phyloP scores from a whole-genome alignment of 2,329 filamentous ascomycete species.

The Aureobasidium subglaciale region DNA sequence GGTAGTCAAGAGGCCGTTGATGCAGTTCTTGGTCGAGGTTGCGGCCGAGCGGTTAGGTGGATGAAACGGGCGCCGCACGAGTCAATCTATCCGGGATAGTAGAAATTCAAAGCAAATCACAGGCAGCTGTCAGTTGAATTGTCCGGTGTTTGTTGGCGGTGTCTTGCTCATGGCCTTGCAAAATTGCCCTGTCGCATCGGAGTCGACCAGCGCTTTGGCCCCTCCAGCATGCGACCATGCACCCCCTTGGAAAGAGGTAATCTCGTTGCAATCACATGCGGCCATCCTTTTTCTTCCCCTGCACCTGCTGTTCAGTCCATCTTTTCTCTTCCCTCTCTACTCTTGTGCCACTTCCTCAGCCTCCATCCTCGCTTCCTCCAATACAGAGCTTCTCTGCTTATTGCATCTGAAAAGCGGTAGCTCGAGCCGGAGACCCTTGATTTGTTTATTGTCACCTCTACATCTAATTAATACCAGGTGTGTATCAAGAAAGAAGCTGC shows the following conservation, averaged over 20 bases:
- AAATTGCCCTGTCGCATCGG: slow-evolving; percentile 1
- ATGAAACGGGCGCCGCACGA: slow-evolving; percentile 14
- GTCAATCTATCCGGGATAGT: slow-evolving; percentile 7
- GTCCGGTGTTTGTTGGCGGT: background rate
- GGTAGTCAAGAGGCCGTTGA: background rate
- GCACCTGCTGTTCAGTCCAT: slow-evolving; percentile 4
- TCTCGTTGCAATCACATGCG: slow-evolving; percentile 14
- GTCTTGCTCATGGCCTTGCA: background rate
- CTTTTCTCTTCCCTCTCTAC: slow-evolving; percentile 6
- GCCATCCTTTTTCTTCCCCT: slow-evolving; percentile 12
- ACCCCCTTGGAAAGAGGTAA: slow-evolving; percentile 12
- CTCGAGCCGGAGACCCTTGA: slow-evolving; percentile 14
- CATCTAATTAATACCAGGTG: slow-evolving; percentile 14
- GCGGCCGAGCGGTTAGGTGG: slow-evolving; percentile 3
- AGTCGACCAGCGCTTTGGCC: slow-evolving; percentile 1
- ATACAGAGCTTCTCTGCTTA: slow-evolving; percentile 11
- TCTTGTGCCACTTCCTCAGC: slow-evolving; percentile 14
- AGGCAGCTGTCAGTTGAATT: background rate
- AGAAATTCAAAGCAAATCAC: slow-evolving; percentile 12
- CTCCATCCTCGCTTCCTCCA: background rate
- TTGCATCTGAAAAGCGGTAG: slow-evolving; percentile 8
- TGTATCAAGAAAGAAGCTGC: slow-evolving; percentile 4
- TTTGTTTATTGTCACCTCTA: slow-evolving; percentile 10
- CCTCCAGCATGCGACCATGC: background rate
- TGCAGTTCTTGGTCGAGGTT: slow-evolving; percentile 2